A percentile compares a stretch with the other conserved stretches of the same genome.
phyloP scores from a whole-genome alignment of 108 stramenopile genomes.

The Pseudonitzschia pungens region DNA sequence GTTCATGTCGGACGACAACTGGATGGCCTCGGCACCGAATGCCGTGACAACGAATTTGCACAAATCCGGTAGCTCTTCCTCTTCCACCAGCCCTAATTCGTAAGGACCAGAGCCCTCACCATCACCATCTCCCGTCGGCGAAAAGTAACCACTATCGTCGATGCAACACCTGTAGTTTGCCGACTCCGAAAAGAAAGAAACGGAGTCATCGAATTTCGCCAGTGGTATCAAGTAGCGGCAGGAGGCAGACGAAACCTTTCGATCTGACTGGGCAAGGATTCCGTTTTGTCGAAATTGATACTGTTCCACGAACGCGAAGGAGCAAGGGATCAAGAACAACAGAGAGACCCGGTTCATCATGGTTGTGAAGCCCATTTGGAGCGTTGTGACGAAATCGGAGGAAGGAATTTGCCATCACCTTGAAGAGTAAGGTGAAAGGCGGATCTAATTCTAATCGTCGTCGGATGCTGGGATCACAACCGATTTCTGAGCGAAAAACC shows the following conservation, averaged over 20 bases:
- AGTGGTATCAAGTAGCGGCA: slow-evolving; percentile 25
- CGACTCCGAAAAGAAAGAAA: slow-evolving; percentile 30
- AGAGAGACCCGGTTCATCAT: background rate
- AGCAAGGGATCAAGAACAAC: background rate
- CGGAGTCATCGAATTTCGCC: slow-evolving; percentile 16
- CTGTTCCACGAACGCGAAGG: background rate
- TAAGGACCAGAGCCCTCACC: slow-evolving; percentile 17
- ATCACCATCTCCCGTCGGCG: background rate
- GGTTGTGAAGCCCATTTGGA: background rate
- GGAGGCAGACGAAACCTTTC: background rate
- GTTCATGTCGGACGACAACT: slow-evolving; percentile 54
- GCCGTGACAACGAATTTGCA: slow-evolving; percentile 65
- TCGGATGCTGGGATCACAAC: no score
- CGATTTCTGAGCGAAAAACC: no score
- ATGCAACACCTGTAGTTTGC: slow-evolving; percentile 23
- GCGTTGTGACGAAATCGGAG: background rate
- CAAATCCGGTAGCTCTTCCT: slow-evolving; percentile 71
- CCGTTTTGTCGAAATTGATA: background rate
- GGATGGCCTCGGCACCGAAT: slow-evolving; percentile 77
- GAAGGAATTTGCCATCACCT: no score
- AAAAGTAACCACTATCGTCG: slow-evolving; percentile 22
- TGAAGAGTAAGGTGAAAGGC: no score
- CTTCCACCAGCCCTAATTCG: slow-evolving; percentile 48
- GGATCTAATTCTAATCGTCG: no score
- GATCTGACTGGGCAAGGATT: background rate